A percentile compares a stretch with the other conserved stretches of the same genome.
Conservation (phyloP, 768 basidiomycete genomes). For the Amanita polypyramis region DNA sequence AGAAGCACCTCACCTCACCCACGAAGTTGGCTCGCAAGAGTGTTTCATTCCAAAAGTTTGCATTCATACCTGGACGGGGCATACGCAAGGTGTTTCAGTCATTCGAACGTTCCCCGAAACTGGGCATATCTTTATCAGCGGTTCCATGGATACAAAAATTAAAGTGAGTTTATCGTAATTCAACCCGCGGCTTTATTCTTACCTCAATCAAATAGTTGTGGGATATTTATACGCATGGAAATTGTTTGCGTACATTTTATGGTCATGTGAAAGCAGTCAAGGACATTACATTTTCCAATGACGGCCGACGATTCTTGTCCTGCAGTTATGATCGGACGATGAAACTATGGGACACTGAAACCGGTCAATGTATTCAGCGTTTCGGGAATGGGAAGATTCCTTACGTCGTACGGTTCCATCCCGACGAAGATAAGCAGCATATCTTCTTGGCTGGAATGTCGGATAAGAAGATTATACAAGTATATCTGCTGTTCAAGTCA, state of each 20-base stretch:
- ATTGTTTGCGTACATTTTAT: constrained; percentile 93
- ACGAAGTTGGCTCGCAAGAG: constrained; percentile 78
- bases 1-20: constrained; percentile 75
- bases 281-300: constrained; percentile 92
- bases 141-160: constrained; percentile 97
- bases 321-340: constrained; percentile 95
- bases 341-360: constrained; percentile 99
- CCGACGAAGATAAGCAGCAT: constrained; percentile 91
- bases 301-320: constrained; percentile 81
- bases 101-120: constrained; percentile 88
- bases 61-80: constrained; percentile 97
- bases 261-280: constrained; percentile 96
- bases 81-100: constrained; percentile 92
- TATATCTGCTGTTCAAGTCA: constrained; percentile 17
- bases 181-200: neutral
- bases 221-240: constrained; percentile 96
- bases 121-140: constrained; percentile 88
- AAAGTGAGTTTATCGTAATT: constrained; percentile 43
- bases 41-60: constrained; percentile 93
- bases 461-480: constrained; percentile 99
- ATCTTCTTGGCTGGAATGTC: constrained; percentile 98
- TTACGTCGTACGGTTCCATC: constrained; percentile 91
- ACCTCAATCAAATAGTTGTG: constrained; percentile 55
- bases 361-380: constrained; percentile 92
- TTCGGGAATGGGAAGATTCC: constrained; percentile 98